phyloP scores from a whole-genome alignment of 805 yeast genomes.

The Metschnikowia drakensbergensis region DNA sequence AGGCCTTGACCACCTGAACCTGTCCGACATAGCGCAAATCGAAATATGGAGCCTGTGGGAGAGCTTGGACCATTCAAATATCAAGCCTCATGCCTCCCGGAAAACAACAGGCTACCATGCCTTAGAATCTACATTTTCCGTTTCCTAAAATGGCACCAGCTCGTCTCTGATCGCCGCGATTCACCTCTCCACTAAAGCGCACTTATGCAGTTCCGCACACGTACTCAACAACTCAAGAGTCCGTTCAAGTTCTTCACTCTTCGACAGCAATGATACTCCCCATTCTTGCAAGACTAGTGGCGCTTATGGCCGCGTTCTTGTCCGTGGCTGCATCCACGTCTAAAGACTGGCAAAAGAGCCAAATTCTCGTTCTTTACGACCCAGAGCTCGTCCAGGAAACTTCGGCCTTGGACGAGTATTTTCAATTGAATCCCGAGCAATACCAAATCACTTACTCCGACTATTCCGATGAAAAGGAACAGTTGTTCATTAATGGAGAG shows the following conservation, averaged over 20 bases:
- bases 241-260: background rate
- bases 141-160: too few species aligned
- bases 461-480: conserved; percentile 20
- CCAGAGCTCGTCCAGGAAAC: conserved; percentile 16
- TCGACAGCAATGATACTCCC: conserved; percentile 11
- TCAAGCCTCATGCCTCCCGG: too few species aligned
- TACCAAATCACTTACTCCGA: conserved; percentile 20
- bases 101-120: too few species aligned
- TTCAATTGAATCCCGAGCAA: conserved; percentile 9
- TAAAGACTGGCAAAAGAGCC: conserved; percentile 7
- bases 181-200: background rate
- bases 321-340: conserved; percentile 7
- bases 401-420: conserved; percentile 8
- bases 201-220: conserved; percentile 19
- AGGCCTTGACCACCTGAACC: background rate
- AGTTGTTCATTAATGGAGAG: conserved; percentile 24
- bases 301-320: conserved; percentile 11
- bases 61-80: too few species aligned
- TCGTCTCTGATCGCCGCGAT: background rate
- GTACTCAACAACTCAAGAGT: conserved; percentile 10
- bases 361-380: conserved; percentile 35
- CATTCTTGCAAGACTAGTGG: conserved; percentile 15
- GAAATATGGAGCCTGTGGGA: too few species aligned
- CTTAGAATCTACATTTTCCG: too few species aligned
- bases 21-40: too few species aligned